Evolutionary conservation across 1,284 basidiomycete genomes (phyloP).

Genomic region (Ceraceosorus bombacis): DNA sequence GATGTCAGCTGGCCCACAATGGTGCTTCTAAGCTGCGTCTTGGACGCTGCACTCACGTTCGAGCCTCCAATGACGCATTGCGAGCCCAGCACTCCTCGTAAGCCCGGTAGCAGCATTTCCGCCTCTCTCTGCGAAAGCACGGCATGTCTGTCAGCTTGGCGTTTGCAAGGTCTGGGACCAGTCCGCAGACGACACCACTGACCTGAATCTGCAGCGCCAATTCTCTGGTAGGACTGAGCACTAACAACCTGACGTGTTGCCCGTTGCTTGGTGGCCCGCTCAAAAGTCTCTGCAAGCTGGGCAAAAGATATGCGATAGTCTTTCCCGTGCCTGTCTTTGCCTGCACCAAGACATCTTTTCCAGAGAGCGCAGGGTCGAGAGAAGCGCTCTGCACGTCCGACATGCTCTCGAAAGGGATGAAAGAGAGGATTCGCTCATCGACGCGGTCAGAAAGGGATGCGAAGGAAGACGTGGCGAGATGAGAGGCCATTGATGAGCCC

Average conservation of each 20-base stretch:
- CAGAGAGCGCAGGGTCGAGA: slow-evolving; percentile 50
- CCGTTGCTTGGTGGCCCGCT: slow-evolving; percentile 19
- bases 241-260: slow-evolving; percentile 44
- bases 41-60: slow-evolving; percentile 25
- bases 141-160: neutral
- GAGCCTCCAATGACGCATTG: slow-evolving; percentile 52
- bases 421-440: slow-evolving; percentile 7
- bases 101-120: slow-evolving; percentile 28
- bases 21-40: slow-evolving; percentile 6
- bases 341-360: slow-evolving; percentile 59
- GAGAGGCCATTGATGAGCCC: too few species aligned
- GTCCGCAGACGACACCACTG: neutral
- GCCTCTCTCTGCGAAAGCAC: slow-evolving; percentile 26
- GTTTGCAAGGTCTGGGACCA: neutral
- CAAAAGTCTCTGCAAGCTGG: slow-evolving; percentile 61
- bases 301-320: slow-evolving; percentile 81
- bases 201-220: slow-evolving; percentile 50
- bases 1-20: neutral
- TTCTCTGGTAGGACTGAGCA: slow-evolving; percentile 53
- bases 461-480: too few species aligned
- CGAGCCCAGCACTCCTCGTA: slow-evolving; percentile 36
- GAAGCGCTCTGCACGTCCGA: slow-evolving; percentile 53
- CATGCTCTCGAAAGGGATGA: slow-evolving; percentile 49
- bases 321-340: slow-evolving; percentile 93
- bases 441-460: neutral